These are phyloP conservation scores for Salix purpurea DNA, from an alignment of 345 rosid species.

Conservation along the genomic window DNA sequence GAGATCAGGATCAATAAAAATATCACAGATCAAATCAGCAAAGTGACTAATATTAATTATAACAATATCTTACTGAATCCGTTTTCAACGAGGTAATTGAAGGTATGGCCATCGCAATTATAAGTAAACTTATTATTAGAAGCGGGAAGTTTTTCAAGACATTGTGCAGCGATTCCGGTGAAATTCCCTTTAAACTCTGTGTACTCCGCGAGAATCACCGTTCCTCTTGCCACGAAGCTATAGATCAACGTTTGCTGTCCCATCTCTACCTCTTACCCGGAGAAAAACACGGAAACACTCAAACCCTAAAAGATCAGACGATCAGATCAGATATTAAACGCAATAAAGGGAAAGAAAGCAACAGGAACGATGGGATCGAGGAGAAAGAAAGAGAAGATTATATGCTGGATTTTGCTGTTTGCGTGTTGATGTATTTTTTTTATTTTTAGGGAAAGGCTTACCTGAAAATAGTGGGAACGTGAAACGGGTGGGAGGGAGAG, in stretches of 20 bases:
- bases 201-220: conserved; percentile 25
- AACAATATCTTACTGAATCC: conserved; percentile 24
- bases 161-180: conserved; percentile 24
- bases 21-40: neutral
- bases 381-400: neutral
- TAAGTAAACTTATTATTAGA: conserved; percentile 30
- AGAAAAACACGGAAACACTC: neutral
- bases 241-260: conserved; percentile 31
- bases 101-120: conserved; percentile 33
- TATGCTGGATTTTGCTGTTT: neutral
- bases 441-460: neutral
- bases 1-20: neutral
- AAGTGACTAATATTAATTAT: too few relatives aligned
- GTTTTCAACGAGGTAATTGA: conserved; percentile 33
- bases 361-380: neutral
- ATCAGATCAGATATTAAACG: neutral
- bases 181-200: conserved; percentile 31
- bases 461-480: neutral
- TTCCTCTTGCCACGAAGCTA: conserved; percentile 33
- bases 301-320: neutral
- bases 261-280: conserved; percentile 6
- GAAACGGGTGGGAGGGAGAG: neutral
- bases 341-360: neutral
- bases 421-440: neutral
- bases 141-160: conserved; percentile 31